Percentiles rank a stretch among this genome's conserved stretches.
Evolutionary conservation across 148 eudicot species (phyloP).

Genomic region (Fallopia convolvulus): DNA sequence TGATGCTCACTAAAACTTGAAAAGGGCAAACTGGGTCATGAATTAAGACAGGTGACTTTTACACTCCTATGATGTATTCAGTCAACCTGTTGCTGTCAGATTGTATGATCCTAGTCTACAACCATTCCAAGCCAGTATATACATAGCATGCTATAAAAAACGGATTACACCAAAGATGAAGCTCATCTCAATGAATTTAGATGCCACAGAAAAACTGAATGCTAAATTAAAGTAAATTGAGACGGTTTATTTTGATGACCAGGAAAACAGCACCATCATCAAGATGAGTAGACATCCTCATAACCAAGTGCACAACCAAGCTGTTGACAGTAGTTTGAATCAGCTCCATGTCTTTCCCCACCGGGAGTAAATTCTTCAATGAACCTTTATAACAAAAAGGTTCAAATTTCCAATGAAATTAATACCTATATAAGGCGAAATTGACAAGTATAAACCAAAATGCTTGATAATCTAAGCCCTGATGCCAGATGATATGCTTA

Average conservation of each 20-base stretch:
- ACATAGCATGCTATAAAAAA: neutral
- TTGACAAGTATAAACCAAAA: neutral
- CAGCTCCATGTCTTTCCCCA: constrained; percentile 32
- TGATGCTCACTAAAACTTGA: neutral
- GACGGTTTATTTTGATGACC: neutral
- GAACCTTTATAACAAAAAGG: constrained; percentile 32
- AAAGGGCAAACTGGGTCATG: neutral
- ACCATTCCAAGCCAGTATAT: neutral
- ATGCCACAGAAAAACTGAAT: neutral
- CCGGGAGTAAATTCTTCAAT: constrained; percentile 30
- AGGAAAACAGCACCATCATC: constrained; percentile 47
- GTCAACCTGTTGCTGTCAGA: neutral
- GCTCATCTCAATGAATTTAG: neutral
- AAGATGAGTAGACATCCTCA: constrained; percentile 58
- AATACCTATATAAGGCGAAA: neutral
- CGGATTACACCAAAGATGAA: neutral
- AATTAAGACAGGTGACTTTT: neutral
- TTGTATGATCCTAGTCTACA: neutral
- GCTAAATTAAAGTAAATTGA: neutral
- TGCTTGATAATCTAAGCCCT: neutral
- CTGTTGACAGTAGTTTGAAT: constrained; percentile 58
- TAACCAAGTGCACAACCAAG: constrained; percentile 51
- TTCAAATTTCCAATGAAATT: neutral
- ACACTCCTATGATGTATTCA: neutral
- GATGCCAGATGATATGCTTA: neutral